A percentile compares a stretch with the other conserved stretches of the same genome.
Conservation (phyloP, 306 rosid species). For the Cotoneaster glaucophyllus region DNA sequence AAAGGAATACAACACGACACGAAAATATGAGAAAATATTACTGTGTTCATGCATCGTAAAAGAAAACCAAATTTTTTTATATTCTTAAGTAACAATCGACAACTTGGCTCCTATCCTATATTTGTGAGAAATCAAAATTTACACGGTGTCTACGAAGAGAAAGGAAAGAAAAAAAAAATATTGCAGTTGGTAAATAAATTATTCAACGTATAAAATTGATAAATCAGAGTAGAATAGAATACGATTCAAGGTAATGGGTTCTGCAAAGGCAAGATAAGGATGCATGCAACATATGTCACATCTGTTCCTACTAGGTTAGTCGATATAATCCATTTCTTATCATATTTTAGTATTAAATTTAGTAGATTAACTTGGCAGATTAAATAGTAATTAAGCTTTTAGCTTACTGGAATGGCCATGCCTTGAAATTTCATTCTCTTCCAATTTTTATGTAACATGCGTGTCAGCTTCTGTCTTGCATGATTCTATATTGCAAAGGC, state of each 20-base stretch:
- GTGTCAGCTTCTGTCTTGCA: not conserved
- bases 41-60: too few species aligned
- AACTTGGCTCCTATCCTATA: too few species aligned
- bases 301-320: constrained; percentile 10
- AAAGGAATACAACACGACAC: too few species aligned
- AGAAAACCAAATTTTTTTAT: too few species aligned
- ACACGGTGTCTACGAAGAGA: too few species aligned
- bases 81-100: too few species aligned
- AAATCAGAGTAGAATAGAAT: not conserved
- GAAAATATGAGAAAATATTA: fast-evolving
- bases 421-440: not conserved
- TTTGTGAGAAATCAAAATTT: too few species aligned
- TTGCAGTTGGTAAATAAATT: not conserved
- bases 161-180: not conserved
- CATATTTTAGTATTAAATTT: too few species aligned
- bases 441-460: too few species aligned
- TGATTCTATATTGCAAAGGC: constrained; percentile 21
- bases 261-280: not conserved
- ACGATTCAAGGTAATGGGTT: not conserved
- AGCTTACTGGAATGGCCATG: not conserved
- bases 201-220: not conserved
- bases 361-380: too few species aligned
- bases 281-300: not conserved
- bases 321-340: not conserved
- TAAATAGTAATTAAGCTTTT: too few species aligned